Base-by-base conservation (phyloP, 129 eudicot species). In the Glebionis coronaria region DNA sequence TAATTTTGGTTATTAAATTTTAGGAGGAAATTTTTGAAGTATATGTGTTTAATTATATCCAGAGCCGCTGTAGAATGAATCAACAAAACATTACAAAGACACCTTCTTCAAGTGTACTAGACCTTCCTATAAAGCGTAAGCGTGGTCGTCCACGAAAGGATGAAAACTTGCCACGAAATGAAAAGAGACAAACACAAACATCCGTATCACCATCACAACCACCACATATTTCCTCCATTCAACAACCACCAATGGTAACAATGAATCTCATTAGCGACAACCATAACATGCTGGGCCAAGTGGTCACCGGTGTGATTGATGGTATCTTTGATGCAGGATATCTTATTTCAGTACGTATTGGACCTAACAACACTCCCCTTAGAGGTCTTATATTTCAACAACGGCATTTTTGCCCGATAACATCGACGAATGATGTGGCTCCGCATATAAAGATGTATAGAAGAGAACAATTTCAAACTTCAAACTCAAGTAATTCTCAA, bases 61-160 rank as follows among this genome's bases (percentile, higher is more conserved):
- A 58, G 31, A 45, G 53, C 29, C 73, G 7, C 45, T 61, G 31
- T 38, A 70, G 51, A 45, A 79, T 84, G 90, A 81, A 72, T 71
- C 85, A 82, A 62, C 82, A 70, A 31, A 73, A 69, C 44, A 71
- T 66, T 59, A 60, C 68, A 7, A 68, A 65, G 12, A 76, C 51
- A 63, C 66, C 77, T 31, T 67, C 71, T 50, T 58, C 80, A 3
- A 67, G 55, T 44, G 46, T 72, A 29, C 38, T 75, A 12, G 81
- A 79, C 19, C 71, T 67, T 52, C 92, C 87, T 5, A 73, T 74
- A 35, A 91, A 91, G 78, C 88, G 97, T 45, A 91, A 71, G 44
- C 93, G 95, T 62, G 97, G 97, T 20, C 92, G 93, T 25, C 97
- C 97, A 10, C 79, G 95, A 3, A 91, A 91, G 69, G 97, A 90